A percentile compares a stretch with the other conserved stretches of the same genome.
These are phyloP conservation scores for Peronospora farinosa DNA, from an alignment of 352 stramenopile genomes.

Conservation along the genomic window DNA sequence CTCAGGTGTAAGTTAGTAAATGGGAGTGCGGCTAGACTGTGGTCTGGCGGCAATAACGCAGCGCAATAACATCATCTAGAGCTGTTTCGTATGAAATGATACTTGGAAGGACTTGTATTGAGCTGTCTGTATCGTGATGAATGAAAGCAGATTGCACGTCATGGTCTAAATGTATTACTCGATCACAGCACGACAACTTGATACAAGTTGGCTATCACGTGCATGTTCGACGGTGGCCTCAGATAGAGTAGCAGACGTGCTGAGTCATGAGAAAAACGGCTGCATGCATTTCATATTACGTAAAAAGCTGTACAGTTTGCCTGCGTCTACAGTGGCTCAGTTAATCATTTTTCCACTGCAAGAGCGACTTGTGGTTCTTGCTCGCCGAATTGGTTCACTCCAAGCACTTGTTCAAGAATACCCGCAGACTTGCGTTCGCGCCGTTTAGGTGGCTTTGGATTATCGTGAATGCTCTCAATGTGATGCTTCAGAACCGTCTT, in stretches of 20 bases:
- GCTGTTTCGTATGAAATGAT: slow-evolving; percentile 11
- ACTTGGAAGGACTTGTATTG: background rate
- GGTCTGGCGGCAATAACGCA: background rate
- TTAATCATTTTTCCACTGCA: slow-evolving; percentile 1
- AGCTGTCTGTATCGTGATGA: background rate
- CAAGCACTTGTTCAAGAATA: slow-evolving; percentile 32
- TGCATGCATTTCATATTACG: no score
- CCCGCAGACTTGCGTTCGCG: slow-evolving; percentile 26
- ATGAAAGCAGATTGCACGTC: background rate
- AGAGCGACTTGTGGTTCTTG: background rate
- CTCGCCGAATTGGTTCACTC: slow-evolving; percentile 26
- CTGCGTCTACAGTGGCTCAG: background rate
- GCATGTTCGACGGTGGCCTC: background rate
- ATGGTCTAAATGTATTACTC: background rate
- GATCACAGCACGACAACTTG: no score
- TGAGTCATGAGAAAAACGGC: no score
- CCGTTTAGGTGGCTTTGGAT: slow-evolving; percentile 26
- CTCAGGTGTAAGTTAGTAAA: slow-evolving; percentile 60
- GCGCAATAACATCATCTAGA: slow-evolving; percentile 1
- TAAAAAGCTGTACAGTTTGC: background rate
- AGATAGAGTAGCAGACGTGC: background rate
- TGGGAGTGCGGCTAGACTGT: slow-evolving; percentile 4
- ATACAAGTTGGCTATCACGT: background rate
- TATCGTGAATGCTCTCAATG: slow-evolving; percentile 54
- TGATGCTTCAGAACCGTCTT: slow-evolving; percentile 65